Percentiles rank a stretch among this genome's conserved stretches.
phyloP scores from a whole-genome alignment of 2,329 filamentous ascomycete genomes.

The Phaeosphaeriaceae sp. region DNA sequence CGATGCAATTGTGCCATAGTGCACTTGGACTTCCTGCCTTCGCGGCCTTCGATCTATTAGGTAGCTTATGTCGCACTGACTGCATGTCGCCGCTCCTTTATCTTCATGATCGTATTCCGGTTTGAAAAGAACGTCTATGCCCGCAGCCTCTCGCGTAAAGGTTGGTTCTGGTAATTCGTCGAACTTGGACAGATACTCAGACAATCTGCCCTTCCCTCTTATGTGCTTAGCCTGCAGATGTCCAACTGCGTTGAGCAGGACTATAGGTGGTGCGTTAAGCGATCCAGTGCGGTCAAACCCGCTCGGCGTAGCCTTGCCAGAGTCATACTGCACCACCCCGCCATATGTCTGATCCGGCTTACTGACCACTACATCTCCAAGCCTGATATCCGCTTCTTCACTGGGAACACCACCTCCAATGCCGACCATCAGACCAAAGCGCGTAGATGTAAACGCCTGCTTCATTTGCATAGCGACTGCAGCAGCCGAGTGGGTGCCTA shows the following conservation, averaged over 20 bases:
- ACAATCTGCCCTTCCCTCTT: background rate
- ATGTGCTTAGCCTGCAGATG: background rate
- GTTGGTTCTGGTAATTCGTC: background rate
- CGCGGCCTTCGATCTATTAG: background rate
- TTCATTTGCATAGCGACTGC: conserved; percentile 35
- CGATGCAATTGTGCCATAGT: background rate
- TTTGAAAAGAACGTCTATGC: background rate
- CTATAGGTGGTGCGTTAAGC: background rate
- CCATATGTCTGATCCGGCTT: background rate
- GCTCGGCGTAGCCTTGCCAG: background rate
- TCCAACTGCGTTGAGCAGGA: background rate
- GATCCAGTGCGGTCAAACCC: background rate
- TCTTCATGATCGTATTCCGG: background rate
- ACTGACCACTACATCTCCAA: conserved; percentile 14
- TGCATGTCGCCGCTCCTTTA: background rate
- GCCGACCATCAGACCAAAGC: conserved; percentile 51
- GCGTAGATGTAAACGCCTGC: conserved; percentile 37
- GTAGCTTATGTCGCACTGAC: background rate
- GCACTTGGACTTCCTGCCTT: background rate
- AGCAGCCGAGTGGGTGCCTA: conserved; percentile 42
- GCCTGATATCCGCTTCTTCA: conserved; percentile 6
- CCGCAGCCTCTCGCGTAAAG: background rate
- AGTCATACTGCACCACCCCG: conserved; percentile 19
- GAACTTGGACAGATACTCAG: background rate
- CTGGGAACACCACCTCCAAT: conserved; percentile 42